A percentile compares a stretch with the other conserved stretches of the same genome.
These are phyloP conservation scores for Sclerotiophoma versabilis DNA, from an alignment of 2,329 filamentous ascomycete species.

Conservation along the genomic window DNA sequence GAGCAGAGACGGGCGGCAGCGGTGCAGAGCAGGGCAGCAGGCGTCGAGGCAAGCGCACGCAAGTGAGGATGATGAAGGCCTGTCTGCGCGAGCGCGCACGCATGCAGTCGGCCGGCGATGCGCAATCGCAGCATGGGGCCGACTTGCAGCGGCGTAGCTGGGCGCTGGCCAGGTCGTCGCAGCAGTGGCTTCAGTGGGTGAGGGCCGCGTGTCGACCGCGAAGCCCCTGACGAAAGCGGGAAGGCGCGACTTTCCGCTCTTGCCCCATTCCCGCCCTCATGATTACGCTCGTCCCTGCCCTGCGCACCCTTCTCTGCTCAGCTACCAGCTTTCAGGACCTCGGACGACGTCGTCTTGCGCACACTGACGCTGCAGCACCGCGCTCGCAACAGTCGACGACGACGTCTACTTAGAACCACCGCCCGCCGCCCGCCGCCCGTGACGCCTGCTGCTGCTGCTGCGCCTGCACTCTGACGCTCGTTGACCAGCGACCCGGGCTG, in stretches of 20 bases:
- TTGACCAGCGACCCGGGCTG: slow-evolving; percentile 18
- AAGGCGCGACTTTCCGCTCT: slow-evolving; percentile 17
- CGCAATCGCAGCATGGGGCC: slow-evolving; percentile 6
- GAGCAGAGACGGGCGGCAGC: neutral
- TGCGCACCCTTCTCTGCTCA: slow-evolving; percentile 14
- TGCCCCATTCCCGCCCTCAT: slow-evolving; percentile 24
- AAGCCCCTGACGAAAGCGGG: slow-evolving; percentile 22
- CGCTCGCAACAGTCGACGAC: slow-evolving; percentile 9
- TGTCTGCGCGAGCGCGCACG: neutral
- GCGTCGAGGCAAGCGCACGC: neutral
- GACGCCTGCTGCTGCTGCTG: slow-evolving; percentile 9
- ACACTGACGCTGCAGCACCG: slow-evolving; percentile 17
- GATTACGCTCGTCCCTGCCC: slow-evolving; percentile 19
- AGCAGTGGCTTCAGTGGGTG: slow-evolving; percentile 9
- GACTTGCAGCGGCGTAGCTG: neutral
- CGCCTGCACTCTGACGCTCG: slow-evolving; percentile 19
- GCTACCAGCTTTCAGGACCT: slow-evolving; percentile 8
- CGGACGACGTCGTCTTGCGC: slow-evolving; percentile 17
- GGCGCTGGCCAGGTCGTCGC: slow-evolving; percentile 2
- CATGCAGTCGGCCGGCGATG: neutral
- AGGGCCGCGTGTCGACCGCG: slow-evolving; percentile 20
- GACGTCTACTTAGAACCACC: slow-evolving; percentile 5
- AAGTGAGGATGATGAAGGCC: neutral
- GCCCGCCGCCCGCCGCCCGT: neutral
- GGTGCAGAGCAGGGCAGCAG: neutral